Percentiles rank a stretch among this genome's conserved stretches.
phyloP scores from a whole-genome alignment of 1,139 yeast genomes.

The Kurtzmaniella natalensis region DNA sequence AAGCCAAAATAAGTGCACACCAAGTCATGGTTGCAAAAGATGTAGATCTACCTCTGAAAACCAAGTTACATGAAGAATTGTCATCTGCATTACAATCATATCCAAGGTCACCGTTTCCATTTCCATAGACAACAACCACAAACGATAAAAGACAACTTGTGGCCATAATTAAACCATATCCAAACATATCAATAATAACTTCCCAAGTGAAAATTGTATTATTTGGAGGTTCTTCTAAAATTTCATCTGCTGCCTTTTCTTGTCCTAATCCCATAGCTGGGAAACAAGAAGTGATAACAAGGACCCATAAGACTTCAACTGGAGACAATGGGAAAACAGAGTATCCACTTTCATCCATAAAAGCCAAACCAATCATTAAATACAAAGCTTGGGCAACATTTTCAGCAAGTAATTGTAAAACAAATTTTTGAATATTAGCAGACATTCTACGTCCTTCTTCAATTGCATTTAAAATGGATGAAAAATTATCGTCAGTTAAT shows the following conservation, averaged over 20 bases:
- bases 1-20: constrained; percentile 82
- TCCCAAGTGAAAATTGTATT: constrained; percentile 29
- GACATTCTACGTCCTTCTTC: constrained; percentile 49
- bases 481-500: constrained; percentile 46
- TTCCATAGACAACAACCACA: constrained; percentile 26
- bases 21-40: constrained; percentile 87
- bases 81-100: constrained; percentile 18
- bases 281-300: constrained; percentile 35
- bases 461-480: constrained; percentile 48
- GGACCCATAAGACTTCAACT: constrained; percentile 34
- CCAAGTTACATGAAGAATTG: constrained; percentile 45
- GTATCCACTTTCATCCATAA: constrained; percentile 25
- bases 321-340: constrained; percentile 36
- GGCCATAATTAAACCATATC: constrained; percentile 35
- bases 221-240: constrained; percentile 28
- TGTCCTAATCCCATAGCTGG: constrained; percentile 40
- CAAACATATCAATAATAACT: constrained; percentile 29
- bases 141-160: constrained; percentile 28
- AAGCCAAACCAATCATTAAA: constrained; percentile 34
- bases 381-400: constrained; percentile 46
- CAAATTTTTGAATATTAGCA: constrained; percentile 44
- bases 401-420: constrained; percentile 45
- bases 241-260: constrained; percentile 27
- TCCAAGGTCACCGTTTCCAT: constrained; percentile 30
- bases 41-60: constrained; percentile 76